Evolutionary conservation across 208 protist species (phyloP).

Genomic region (Naegleria fowleri): DNA sequence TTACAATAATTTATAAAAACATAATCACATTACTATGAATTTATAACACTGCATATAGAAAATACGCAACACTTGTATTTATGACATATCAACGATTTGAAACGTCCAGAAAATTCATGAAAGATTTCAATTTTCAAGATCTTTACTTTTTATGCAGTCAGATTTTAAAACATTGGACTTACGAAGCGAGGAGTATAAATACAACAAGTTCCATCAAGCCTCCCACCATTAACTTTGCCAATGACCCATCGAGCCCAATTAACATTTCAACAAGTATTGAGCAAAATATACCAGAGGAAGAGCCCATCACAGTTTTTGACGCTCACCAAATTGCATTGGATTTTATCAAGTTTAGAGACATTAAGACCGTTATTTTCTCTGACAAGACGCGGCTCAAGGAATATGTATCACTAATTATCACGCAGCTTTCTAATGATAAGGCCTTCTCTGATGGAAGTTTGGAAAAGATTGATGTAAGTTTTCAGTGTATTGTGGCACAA

Average conservation of each 20-base stretch:
- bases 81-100: neutral
- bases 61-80: neutral
- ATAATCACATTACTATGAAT: too few relatives aligned
- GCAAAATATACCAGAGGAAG: neutral
- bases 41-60: too few relatives aligned
- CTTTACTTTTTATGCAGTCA: neutral
- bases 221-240: neutral
- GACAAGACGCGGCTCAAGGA: neutral
- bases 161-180: slow-evolving; percentile 1
- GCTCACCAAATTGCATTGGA: neutral
- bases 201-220: neutral
- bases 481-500: neutral
- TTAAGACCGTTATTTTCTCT: neutral
- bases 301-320: neutral
- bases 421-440: neutral
- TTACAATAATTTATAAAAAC: too few relatives aligned
- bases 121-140: slow-evolving; percentile 12
- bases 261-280: neutral
- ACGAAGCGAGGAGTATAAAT: neutral
- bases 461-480: neutral
- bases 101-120: neutral
- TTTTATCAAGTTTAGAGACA: slow-evolving; percentile 5
- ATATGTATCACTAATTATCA: neutral
- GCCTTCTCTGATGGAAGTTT: neutral
- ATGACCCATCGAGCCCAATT: neutral